phyloP scores from a whole-genome alignment of 1,139 yeast species.

The Protomyces gravidus region DNA sequence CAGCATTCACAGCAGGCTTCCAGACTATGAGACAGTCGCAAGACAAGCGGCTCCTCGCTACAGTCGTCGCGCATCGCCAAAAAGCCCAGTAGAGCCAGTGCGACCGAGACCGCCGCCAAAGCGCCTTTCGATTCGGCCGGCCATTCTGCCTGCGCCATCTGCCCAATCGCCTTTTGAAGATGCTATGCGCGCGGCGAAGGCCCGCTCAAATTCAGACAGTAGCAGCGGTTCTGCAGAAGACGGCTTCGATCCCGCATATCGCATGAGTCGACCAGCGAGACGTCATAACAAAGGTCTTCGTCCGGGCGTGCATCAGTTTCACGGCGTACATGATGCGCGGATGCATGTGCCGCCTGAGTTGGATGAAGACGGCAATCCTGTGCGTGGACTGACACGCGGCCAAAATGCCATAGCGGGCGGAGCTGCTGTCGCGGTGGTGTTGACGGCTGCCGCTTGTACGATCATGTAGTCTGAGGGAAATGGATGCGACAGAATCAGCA shows the following conservation, averaged over 20 bases:
- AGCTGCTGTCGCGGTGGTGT: constrained; percentile 13
- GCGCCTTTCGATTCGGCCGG: background rate
- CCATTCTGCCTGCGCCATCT: background rate
- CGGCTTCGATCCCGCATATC: background rate
- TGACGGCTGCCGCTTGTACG: constrained; percentile 13
- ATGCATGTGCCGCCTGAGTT: constrained; percentile 15
- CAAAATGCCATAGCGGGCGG: constrained; percentile 6
- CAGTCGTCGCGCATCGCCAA: background rate
- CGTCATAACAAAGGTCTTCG: background rate
- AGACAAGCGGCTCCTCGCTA: background rate
- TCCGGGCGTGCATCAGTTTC: constrained; percentile 6
- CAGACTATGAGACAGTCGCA: background rate
- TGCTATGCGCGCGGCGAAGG: background rate
- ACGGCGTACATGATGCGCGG: constrained; percentile 7
- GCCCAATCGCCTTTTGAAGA: background rate
- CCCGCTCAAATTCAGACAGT: background rate
- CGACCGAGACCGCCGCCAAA: background rate
- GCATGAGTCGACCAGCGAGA: background rate
- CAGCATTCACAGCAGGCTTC: background rate
- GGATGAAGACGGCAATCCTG: constrained; percentile 11
- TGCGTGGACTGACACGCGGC: constrained; percentile 1
- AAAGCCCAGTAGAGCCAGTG: background rate
- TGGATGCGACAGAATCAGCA: no score
- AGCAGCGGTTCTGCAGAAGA: no score
- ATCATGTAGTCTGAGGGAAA: no score